A percentile compares a stretch with the other conserved stretches of the same genome.
Conservation (phyloP, 768 basidiomycete genomes). For the Leucosporidium scottii region DNA sequence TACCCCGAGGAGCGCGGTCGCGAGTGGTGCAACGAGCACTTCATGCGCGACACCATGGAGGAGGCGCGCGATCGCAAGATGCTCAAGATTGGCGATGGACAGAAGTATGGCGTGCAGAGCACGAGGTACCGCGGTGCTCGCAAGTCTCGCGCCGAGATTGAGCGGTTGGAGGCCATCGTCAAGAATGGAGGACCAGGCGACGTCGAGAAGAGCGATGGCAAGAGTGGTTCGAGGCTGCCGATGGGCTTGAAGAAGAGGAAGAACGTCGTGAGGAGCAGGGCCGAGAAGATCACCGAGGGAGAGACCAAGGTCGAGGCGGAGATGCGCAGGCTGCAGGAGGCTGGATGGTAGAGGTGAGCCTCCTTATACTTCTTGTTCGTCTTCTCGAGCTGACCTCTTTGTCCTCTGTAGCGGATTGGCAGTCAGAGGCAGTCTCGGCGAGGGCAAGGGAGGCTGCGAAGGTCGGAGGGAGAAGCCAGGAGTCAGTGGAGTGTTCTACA, state of each 20-base stretch:
- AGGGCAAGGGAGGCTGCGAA: no score
- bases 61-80: conserved; percentile 33
- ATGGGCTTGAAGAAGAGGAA: conserved; percentile 21
- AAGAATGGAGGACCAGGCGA: conserved; percentile 12
- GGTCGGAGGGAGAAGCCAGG: no score
- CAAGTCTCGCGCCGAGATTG: conserved; percentile 18
- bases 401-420: background rate
- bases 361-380: background rate
- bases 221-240: conserved; percentile 11
- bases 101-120: conserved; percentile 22
- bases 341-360: conserved; percentile 18
- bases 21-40: conserved; percentile 37
- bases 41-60: conserved; percentile 33
- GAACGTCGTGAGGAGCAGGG: conserved; percentile 27
- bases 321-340: conserved; percentile 20
- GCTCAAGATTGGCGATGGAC: conserved; percentile 33
- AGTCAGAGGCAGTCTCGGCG: no score
- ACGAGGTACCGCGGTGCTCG: conserved; percentile 27
- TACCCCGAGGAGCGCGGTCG: conserved; percentile 33
- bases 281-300: conserved; percentile 13
- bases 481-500: no score
- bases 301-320: conserved; percentile 16
- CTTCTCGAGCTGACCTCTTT: background rate
- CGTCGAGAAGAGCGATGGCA: conserved; percentile 11
- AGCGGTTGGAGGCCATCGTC: conserved; percentile 8